Conservation (phyloP, 768 basidiomycete species). For the Suillus brevipes region DNA sequence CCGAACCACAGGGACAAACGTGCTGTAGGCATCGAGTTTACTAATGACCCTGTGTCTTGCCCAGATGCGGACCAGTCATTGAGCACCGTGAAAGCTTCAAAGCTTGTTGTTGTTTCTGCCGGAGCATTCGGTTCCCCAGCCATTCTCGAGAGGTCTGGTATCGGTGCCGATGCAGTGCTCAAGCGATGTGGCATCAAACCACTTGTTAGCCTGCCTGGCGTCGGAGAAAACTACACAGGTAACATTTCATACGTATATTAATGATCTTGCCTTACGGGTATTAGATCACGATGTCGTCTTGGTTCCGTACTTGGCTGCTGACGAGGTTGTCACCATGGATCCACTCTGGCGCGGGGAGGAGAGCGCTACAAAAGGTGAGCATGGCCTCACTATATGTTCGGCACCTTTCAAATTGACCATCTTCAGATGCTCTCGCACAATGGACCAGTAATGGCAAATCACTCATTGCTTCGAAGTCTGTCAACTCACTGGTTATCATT, state of each 20-base stretch:
- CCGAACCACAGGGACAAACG: constrained; percentile 24
- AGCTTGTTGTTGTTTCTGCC: constrained; percentile 49
- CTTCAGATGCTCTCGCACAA: constrained; percentile 32
- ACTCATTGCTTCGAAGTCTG: constrained; percentile 56
- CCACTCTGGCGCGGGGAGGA: constrained; percentile 41
- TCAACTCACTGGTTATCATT: not conserved
- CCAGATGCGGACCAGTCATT: constrained; percentile 24
- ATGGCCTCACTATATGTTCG: constrained; percentile 11
- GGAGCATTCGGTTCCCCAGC: constrained; percentile 59
- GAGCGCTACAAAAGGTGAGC: constrained; percentile 42
- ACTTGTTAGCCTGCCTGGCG: constrained; percentile 67
- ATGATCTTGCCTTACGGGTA: not conserved
- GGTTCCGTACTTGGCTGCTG: constrained; percentile 39
- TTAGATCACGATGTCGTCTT: constrained; percentile 34
- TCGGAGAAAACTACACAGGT: constrained; percentile 70
- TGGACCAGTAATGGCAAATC: constrained; percentile 46
- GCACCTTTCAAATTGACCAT: constrained; percentile 14
- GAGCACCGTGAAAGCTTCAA: constrained; percentile 37
- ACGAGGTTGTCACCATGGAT: constrained; percentile 52
- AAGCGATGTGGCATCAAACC: constrained; percentile 46
- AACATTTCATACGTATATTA: not conserved
- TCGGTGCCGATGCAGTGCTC: constrained; percentile 55
- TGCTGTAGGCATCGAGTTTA: constrained; percentile 53
- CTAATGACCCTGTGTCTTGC: constrained; percentile 30
- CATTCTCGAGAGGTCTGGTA: constrained; percentile 64